Base-by-base conservation (phyloP, 2,329 filamentous ascomycete species). In the Lecanicillium sp. region DNA sequence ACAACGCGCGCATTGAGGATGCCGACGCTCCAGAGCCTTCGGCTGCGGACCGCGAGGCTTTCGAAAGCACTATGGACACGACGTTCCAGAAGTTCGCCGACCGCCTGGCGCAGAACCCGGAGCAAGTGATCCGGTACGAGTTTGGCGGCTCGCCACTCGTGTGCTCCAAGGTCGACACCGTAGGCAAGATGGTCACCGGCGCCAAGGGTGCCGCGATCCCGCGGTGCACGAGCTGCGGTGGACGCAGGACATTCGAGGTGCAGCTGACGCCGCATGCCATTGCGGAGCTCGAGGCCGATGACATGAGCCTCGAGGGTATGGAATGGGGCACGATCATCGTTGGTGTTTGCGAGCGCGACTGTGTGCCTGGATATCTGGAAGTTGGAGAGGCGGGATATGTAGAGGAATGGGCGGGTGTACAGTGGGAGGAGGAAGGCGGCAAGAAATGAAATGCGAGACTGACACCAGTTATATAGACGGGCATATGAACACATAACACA, bases 321-420 rank as follows among this genome's bases (percentile, higher is more conserved):
- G 93, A 98, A 60, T 98, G 93, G 93, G 91, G 91, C 0, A 97
- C 90, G 1, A 78, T 98, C 8, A 81, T 98, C 50, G 72, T 97
- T 30, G 90, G 82, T 0, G 89, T 94, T 7, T 98, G 93, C 64
- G 80, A 77, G 55, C 79, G 69, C 60, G 88, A 97, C 64, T 97
- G 93, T 62, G 73, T 77, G 58, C 79, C 81, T 14, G 65, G 65
- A 5, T 77, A 78, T 1, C 74, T 81, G 6, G 65, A 67, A 11
- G 71, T 75, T 29, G 86, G 82, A 0, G 75, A 82, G 59, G 78
- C 83, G 1, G 87, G 84, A 2, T 97, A 94, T 67, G 60, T 90
- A 15, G 93, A 97, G 71, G 93, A 98, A 67, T 98, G 93, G 91
- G 83, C 79, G n/a, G 93, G 91, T 6, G 93, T 97, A 54, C 93